Evolutionary conservation across 2,329 filamentous ascomycete genomes (phyloP), one percentile per base, ranked within the genome.

Genomic region (Dothistroma septosporum): DNA sequence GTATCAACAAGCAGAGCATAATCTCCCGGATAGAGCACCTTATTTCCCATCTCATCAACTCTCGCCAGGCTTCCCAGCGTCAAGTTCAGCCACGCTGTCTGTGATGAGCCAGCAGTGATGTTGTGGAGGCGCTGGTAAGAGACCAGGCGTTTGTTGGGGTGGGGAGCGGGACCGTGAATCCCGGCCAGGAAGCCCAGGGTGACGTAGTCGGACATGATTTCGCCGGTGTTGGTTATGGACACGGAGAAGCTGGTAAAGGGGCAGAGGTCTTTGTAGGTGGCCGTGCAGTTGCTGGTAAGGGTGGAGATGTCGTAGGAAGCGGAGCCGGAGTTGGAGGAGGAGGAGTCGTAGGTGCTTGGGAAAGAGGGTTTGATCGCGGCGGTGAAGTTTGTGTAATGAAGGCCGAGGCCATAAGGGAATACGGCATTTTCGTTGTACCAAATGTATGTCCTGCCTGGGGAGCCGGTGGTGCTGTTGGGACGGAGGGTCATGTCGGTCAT

Each of bases 381-480:
- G 62, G 44, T 65, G 69, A 86, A 86, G 41, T 72, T 82, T 4
- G 83, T 86, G 72, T 86, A 86, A 67, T 86, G 83, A 61, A 85
- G 66, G 0, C 84, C 84, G 60, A 77, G 77, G 0, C 83, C 84
- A 59, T 85, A 87, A 0, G 78, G 77, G 54, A 80, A 78, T 2
- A 84, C 76, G 0, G 80, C 75, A n/a, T 74, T 73, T 33, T 77
- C 76, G 4, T 76, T 75, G 69, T 83, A 86, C 83, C 83, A 87
- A 64, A 78, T 80, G 65, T 87, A 86, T 0, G 84, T 87, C 7
- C 83, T 75, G 16, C 83, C 83, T 0, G 83, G 82, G 48, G 76
- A 79, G 1, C 70, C 69, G 1, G 69, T 65, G 14, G 65, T 69
- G 24, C 56, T 66, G 59, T 76, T 75, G 1, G 82, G 81, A 1